Evolutionary conservation across 495 filamentous ascomycete species (phyloP), one percentile per base, ranked within the genome.

Genomic region (Penicillium cinerascens): DNA sequence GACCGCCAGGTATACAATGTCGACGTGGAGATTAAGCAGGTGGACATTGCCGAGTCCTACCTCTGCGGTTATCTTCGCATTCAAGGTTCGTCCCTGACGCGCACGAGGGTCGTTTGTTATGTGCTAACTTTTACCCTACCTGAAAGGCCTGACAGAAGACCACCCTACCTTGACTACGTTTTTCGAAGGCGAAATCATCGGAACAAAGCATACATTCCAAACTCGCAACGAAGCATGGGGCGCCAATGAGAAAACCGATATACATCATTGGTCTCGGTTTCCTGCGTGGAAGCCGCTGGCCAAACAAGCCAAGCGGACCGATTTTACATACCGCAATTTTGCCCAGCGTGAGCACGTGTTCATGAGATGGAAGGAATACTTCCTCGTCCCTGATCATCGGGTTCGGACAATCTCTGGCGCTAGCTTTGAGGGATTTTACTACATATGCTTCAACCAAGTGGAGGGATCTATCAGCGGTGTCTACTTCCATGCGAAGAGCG

Each of bases 281-380:
- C 79, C 83, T 0, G 84, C 91, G 0, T 97, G 91, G 80, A 81
- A 85, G 48, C 90, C 89, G 6, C 80, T 91, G 41, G 81, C 82
- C 17, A 84, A 84, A 61, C 87, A 88, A 58, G 86, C 88, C 13
- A 88, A 86, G 55, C 85, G 86, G 59, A 79, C 82, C n/a, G 86
- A 92, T 62, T 83, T 90, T 57, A 84, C 81, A 18, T 82, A 82
- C 55, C 81, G 82, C 52, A 81, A 86, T 56, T 82, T 78, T 60
- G 75, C 77, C 33, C 87, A 95, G 65, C 79, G 84, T 48, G 92
- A 97, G 59, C 86, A 97, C 65, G 85, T 99, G 17, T 99, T 97
- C 67, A 99, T 99, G 95, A 83, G 95, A 44, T 99, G 95, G 95
- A 99, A 99, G 67, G 95, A 99, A 69, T 89, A 95, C 59, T 99